These are phyloP conservation scores for Trichoderma asperelloides DNA, from an alignment of 495 filamentous ascomycete species.

Conservation along the genomic window DNA sequence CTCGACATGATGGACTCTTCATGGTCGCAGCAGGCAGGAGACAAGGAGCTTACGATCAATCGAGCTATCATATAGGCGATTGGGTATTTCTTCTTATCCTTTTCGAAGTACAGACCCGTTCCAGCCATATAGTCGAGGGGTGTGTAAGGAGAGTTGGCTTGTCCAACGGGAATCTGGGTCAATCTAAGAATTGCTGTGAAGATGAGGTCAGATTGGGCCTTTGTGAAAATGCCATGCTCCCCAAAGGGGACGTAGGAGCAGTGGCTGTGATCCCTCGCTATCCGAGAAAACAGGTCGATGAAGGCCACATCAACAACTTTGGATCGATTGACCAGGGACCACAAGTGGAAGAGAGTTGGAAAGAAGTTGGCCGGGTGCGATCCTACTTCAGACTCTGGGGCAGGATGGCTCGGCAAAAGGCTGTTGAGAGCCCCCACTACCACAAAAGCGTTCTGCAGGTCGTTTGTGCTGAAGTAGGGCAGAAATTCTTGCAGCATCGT, in stretches of 20 bases:
- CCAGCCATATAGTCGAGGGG: slow-evolving; percentile 77
- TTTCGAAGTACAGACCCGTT: slow-evolving; percentile 73
- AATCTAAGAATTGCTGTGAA: slow-evolving; percentile 87
- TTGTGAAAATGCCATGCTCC: slow-evolving; percentile 82
- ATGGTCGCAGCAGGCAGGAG: slow-evolving; percentile 71
- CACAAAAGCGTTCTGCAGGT: slow-evolving; percentile 79
- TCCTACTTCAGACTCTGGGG: slow-evolving; percentile 58
- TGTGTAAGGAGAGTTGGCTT: slow-evolving; percentile 88
- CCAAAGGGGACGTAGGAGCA: slow-evolving; percentile 71
- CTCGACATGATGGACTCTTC: slow-evolving; percentile 71
- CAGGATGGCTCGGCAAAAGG: slow-evolving; percentile 76
- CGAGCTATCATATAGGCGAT: slow-evolving; percentile 86
- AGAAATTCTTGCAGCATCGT: slow-evolving; percentile 89
- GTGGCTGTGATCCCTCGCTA: slow-evolving; percentile 72
- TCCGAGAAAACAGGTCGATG: slow-evolving; percentile 78
- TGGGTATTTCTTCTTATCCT: slow-evolving; percentile 87
- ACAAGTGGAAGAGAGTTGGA: slow-evolving; percentile 89
- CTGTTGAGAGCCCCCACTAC: slow-evolving; percentile 79
- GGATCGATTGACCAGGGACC: slow-evolving; percentile 86
- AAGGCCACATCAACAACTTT: slow-evolving; percentile 80
- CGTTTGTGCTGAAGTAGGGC: slow-evolving; percentile 92
- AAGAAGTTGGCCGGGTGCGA: slow-evolving; percentile 74
- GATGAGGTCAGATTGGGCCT: slow-evolving; percentile 84
- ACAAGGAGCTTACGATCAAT: slow-evolving; percentile 91
- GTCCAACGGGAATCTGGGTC: slow-evolving; percentile 93